Base-by-base conservation (phyloP, 2,329 filamentous ascomycete genomes). In the Diaporthe ilicicola region DNA sequence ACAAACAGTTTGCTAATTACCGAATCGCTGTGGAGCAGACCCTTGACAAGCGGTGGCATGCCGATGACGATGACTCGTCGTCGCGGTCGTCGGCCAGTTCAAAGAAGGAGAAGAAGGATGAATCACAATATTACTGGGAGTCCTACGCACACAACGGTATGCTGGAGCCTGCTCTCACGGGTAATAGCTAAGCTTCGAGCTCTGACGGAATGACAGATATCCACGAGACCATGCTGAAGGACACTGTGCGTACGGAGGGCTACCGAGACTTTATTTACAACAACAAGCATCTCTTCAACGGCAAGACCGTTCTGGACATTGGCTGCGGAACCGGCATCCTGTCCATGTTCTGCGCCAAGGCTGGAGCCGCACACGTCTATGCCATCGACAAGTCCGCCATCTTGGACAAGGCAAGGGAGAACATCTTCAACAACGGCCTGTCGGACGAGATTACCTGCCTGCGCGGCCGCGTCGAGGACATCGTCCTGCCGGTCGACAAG, bases 181-280 rank as follows among this genome's bases (percentile, higher is more conserved):
- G n/a, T n/a, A 42, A 17, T 4, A 32, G 24, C 48, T 73, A 67
- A 68, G 22, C 53, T 69, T 13, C 2, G 13, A n/a, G 44, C 39
- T 10, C 48, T 68, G 2, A 66, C 22, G 29, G 4, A 3, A 22
- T 8, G 22, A n/a, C 78, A 93, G 93, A 94, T 70, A 98, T 98
- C 69, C 95, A 98, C 80, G 94, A 97, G 79, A 94, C 93, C 9
- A 98, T 98, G 95, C 88, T 98, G 73, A 97, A 97, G 80, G 95
- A 98, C 78, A 86, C 89, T 0, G 87, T 97, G 50, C 92, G 95
- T 65, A 98, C 95, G 13, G 93, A 97, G 77, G 92, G 94, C 3
- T 98, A 98, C 82, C 91, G 95, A 55, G 94, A 98, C 82, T 97
- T 98, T 79, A 94, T 98, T 77, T 97, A 98, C 83, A 90, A 91